A percentile compares a stretch with the other conserved stretches of the same genome.
These are phyloP conservation scores for Amoeboaphelidium protococcarum DNA, from an alignment of 371 early-diverging fungal genomes.

Conservation along the genomic window DNA sequence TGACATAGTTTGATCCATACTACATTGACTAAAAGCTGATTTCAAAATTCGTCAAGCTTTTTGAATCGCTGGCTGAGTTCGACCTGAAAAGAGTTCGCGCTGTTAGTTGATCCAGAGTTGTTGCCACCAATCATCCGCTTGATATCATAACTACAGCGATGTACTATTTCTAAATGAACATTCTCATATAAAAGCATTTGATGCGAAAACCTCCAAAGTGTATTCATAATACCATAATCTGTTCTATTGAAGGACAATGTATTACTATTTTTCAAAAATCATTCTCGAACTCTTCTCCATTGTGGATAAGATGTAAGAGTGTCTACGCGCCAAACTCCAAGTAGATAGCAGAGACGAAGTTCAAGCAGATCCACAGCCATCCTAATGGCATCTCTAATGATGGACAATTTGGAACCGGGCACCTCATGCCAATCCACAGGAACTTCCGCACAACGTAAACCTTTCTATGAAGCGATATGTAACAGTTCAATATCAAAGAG, in stretches of 20 bases:
- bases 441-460: conserved; percentile 58
- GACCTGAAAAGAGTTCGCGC: no score
- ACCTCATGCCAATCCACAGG: conserved; percentile 87
- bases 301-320: no score
- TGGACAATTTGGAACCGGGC: conserved; percentile 66
- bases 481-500: conserved; percentile 88
- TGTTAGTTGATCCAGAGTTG: no score
- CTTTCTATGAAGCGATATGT: conserved; percentile 33
- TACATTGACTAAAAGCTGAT: no score
- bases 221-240: conserved; percentile 1
- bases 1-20: no score
- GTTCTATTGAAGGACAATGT: not conserved
- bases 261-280: not conserved
- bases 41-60: no score
- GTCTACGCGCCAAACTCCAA: conserved; percentile 40
- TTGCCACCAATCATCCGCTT: no score
- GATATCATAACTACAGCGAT: not conserved
- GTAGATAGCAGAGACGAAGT: conserved; percentile 55
- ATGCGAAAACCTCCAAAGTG: not conserved
- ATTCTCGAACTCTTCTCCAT: no score
- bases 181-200: not conserved
- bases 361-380: conserved; percentile 70
- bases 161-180: not conserved
- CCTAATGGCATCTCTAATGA: conserved; percentile 53
- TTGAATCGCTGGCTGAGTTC: no score